Conservation (phyloP, 441 rosid genomes). For the Eutrema salsugineum region DNA sequence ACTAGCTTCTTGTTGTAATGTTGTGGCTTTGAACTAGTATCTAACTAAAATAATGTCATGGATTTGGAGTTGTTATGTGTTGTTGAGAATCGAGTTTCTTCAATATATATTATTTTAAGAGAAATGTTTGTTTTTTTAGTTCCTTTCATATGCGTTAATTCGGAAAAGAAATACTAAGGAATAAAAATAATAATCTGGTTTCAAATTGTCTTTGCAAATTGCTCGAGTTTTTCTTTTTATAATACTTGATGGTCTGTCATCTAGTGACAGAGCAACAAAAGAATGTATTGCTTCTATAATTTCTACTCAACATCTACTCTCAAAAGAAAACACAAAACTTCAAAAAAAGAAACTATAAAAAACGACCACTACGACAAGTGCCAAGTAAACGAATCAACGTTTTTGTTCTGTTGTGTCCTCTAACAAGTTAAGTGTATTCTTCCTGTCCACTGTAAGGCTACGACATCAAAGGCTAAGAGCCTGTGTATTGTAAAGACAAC, state of each 20-base stretch:
- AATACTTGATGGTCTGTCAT: background rate
- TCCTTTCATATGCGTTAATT: background rate
- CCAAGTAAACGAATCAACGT: constrained; percentile 29
- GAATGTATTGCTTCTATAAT: background rate
- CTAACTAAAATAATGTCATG: constrained; percentile 17
- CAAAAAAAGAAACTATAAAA: background rate
- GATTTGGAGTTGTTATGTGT: constrained; percentile 4
- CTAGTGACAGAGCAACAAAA: background rate
- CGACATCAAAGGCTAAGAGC: constrained; percentile 1
- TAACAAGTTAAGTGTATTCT: constrained; percentile 15
- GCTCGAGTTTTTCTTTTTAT: background rate
- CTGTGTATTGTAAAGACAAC: background rate
- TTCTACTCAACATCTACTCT: constrained; percentile 3
- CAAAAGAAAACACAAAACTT: constrained; percentile 6
- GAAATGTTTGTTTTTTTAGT: background rate
- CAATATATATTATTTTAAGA: background rate
- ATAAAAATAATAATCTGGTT: background rate
- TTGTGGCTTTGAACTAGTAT: background rate
- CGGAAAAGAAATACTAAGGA: background rate
- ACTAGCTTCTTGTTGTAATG: constrained; percentile 15
- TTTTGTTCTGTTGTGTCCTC: constrained; percentile 3
- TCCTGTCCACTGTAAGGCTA: constrained; percentile 2
- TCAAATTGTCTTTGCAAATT: background rate
- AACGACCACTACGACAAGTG: background rate
- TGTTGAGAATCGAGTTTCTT: background rate